Evolutionary conservation across 768 basidiomycete genomes (phyloP).

Genomic region (Terana coerulea): DNA sequence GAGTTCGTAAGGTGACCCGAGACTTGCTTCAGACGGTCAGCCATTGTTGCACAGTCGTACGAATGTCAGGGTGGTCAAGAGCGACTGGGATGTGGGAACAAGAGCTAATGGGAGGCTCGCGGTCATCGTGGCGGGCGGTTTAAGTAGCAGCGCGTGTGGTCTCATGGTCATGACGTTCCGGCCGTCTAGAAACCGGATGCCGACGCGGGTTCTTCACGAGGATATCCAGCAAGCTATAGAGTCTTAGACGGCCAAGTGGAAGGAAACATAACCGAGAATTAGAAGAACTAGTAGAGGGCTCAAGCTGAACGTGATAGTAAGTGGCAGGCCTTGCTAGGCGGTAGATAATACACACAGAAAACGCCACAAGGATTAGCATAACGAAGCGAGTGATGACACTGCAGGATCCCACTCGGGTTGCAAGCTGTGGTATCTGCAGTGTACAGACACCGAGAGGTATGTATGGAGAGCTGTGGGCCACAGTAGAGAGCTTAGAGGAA

Average conservation of each 20-base stretch:
- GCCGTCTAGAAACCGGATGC: not conserved
- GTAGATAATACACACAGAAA: too few relatives aligned
- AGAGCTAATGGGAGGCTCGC: not conserved
- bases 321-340: too few relatives aligned
- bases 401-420: too few relatives aligned
- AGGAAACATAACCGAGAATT: too few relatives aligned
- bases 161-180: slow-evolving; percentile 3
- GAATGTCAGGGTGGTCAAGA: not conserved
- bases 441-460: too few relatives aligned
- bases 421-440: too few relatives aligned
- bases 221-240: too few relatives aligned
- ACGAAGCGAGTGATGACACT: too few relatives aligned
- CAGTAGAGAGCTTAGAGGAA: slow-evolving; percentile 42
- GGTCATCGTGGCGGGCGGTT: not conserved
- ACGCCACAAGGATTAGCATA: too few relatives aligned
- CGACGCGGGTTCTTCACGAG: not conserved
- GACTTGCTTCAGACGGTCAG: slow-evolving; percentile 56
- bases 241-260: too few relatives aligned
- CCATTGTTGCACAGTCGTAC: slow-evolving; percentile 19
- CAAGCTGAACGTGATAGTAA: too few relatives aligned
- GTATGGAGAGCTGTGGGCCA: not conserved
- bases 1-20: slow-evolving; percentile 62
- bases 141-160: slow-evolving; percentile 1
- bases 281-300: too few relatives aligned
- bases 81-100: not conserved